Conservation (phyloP, 2,329 filamentous ascomycete genomes). For the Gyromitra esculenta region DNA sequence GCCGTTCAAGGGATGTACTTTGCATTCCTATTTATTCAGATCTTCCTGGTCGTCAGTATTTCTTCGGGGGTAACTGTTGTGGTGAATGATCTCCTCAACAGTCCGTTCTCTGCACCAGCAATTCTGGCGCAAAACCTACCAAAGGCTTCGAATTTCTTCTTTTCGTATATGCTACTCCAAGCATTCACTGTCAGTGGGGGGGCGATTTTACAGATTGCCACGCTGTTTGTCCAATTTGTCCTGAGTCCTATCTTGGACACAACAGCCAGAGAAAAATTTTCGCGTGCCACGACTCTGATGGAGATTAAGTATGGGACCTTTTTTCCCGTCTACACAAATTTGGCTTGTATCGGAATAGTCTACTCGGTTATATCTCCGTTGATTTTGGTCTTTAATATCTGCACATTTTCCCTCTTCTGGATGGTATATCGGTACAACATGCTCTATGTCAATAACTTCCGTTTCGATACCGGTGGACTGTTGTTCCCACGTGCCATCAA, state of each 20-base stretch:
- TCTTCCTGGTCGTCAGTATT: slow-evolving; percentile 92
- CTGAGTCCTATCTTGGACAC: slow-evolving; percentile 82
- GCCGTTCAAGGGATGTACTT: slow-evolving; percentile 90
- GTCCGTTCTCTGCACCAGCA: slow-evolving; percentile 74
- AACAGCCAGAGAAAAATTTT: slow-evolving; percentile 84
- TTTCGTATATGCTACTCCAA: slow-evolving; percentile 97
- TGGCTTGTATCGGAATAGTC: slow-evolving; percentile 89
- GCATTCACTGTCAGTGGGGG: slow-evolving; percentile 90
- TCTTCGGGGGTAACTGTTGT: slow-evolving; percentile 76
- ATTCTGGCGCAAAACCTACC: slow-evolving; percentile 82
- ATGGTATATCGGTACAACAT: slow-evolving; percentile 96
- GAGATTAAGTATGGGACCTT: slow-evolving; percentile 89
- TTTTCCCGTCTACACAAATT: slow-evolving; percentile 96
- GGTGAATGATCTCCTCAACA: slow-evolving; percentile 71
- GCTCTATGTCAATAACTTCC: slow-evolving; percentile 90
- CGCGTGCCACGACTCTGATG: slow-evolving; percentile 79
- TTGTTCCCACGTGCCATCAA: slow-evolving; percentile 93
- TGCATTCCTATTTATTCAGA: slow-evolving; percentile 89
- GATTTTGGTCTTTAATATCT: slow-evolving; percentile 90
- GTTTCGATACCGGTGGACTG: slow-evolving; percentile 88
- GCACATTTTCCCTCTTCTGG: slow-evolving; percentile 93
- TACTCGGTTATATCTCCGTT: slow-evolving; percentile 90
- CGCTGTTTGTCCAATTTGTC: slow-evolving; percentile 81
- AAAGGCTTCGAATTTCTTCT: slow-evolving; percentile 93
- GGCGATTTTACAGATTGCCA: slow-evolving; percentile 83